These are phyloP conservation scores for Agastache rugosa DNA, from an alignment of 257 asterid genomes.

Conservation along the genomic window DNA sequence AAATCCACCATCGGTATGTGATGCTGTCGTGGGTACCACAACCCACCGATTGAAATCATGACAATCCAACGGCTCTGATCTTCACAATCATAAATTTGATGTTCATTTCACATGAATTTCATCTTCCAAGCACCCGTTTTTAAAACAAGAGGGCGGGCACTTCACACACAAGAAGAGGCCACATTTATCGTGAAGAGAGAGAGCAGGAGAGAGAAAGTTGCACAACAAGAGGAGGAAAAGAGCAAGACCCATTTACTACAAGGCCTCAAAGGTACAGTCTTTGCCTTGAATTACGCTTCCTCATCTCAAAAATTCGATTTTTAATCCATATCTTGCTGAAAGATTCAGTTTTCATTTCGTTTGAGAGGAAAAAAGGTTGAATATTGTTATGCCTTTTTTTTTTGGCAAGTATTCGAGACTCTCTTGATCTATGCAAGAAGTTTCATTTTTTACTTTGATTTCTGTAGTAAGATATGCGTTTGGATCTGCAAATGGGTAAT, in stretches of 20 bases:
- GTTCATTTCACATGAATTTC: constrained; percentile 47
- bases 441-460: neutral
- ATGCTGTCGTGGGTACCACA: constrained; percentile 52
- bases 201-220: neutral
- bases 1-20: constrained; percentile 41
- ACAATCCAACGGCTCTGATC: constrained; percentile 52
- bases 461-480: neutral
- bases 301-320: neutral
- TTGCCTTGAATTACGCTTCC: constrained; percentile 19
- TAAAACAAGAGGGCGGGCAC: constrained; percentile 53
- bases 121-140: constrained; percentile 33
- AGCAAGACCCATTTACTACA: constrained; percentile 34
- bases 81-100: constrained; percentile 39
- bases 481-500: constrained; percentile 29
- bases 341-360: constrained; percentile 27
- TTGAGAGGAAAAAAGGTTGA: constrained; percentile 13
- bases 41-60: constrained; percentile 39
- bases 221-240: constrained; percentile 2
- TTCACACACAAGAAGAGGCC: constrained; percentile 7
- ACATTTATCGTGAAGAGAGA: constrained; percentile 6
- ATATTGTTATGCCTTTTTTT: neutral
- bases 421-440: neutral
- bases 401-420: neutral
- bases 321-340: neutral
- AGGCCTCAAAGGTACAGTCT: constrained; percentile 41